Base-by-base conservation (phyloP, 1,139 yeast species). In the Pichia sp. region DNA sequence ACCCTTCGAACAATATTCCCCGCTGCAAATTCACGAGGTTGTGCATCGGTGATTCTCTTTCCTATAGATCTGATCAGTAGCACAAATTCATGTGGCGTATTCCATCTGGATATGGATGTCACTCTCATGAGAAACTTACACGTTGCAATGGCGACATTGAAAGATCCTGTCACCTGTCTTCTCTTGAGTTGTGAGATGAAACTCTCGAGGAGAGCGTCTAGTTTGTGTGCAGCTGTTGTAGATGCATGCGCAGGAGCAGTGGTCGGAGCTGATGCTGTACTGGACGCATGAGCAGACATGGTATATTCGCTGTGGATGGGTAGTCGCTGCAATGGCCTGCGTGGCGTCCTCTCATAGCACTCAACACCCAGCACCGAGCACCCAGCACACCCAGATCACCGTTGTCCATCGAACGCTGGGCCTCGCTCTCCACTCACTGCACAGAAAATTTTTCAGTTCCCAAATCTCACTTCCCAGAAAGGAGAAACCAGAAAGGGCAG, bases 1-100 rank as follows among this genome's bases (percentile, higher is more conserved):
- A 91, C 91, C 56, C 98, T 72, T 58, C 97, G 75, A 16, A 91
- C 84, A 32, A 91, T 79, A 56, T 91, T 93, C 6, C 97, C 98
- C 35, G 93, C 76, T 10, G 88, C 75, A 48, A 87, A 78, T 51
- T 88, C 95, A 47, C 79, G 67, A 6, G 91, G 88, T 47, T 76
- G 81, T 3, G 88, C 83, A 25, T 66, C 68, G 26, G 74, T 74
- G 29, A 81, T 56, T 18, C 69, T 61, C 29, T 60, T 63, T 3
- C 91, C 93, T 15, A 80, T 72, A 40, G 64, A 63, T 51, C 93
- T 74, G 45, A 91, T 77, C 40, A 82, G 76, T 15, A 61, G 62
- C 30, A 88, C 77, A 46, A 91, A 67, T 44, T 84, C 87, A 42
- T 74, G 77, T 9, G 85, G 75, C 41, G 77, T 74, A 29, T 74